These are phyloP conservation scores for Trichoderma sp. DNA, from an alignment of 2,329 filamentous ascomycete genomes.

Conservation along the genomic window DNA sequence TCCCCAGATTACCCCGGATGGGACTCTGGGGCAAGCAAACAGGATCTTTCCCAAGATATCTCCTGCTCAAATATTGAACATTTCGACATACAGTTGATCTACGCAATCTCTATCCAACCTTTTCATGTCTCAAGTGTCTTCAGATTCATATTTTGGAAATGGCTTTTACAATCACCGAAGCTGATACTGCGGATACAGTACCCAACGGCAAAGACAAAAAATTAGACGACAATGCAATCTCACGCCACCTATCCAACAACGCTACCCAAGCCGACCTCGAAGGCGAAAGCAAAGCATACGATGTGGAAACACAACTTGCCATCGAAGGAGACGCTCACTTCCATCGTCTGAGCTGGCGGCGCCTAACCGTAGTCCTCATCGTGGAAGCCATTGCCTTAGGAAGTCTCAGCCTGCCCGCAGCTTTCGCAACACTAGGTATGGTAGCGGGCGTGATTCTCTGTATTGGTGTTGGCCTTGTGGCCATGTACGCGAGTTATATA, in stretches of 20 bases:
- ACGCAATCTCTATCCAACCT: not conserved
- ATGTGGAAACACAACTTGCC: not conserved
- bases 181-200: not conserved
- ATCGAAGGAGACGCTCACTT: slow-evolving; percentile 44
- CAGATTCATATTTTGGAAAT: not conserved
- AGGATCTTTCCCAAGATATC: not conserved
- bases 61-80: not conserved
- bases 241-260: not conserved
- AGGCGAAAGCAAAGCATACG: not conserved
- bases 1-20: slow-evolving; percentile 1
- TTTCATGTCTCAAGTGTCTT: too few species aligned
- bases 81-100: too few species aligned
- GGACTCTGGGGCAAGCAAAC: not conserved
- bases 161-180: not conserved
- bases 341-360: slow-evolving; percentile 54
- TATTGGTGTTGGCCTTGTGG: slow-evolving; percentile 43
- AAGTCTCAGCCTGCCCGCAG: slow-evolving; percentile 47
- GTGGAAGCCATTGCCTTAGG: slow-evolving; percentile 57
- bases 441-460: slow-evolving; percentile 44
- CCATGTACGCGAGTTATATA: slow-evolving; percentile 47
- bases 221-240: not conserved
- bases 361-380: slow-evolving; percentile 53
- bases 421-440: slow-evolving; percentile 55
- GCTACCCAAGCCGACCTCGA: not conserved
- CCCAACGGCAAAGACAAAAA: not conserved